Percentiles rank a stretch among this genome's conserved stretches.
phyloP scores from a whole-genome alignment of 768 basidiomycete genomes.

The Panaeolus cyanescens region DNA sequence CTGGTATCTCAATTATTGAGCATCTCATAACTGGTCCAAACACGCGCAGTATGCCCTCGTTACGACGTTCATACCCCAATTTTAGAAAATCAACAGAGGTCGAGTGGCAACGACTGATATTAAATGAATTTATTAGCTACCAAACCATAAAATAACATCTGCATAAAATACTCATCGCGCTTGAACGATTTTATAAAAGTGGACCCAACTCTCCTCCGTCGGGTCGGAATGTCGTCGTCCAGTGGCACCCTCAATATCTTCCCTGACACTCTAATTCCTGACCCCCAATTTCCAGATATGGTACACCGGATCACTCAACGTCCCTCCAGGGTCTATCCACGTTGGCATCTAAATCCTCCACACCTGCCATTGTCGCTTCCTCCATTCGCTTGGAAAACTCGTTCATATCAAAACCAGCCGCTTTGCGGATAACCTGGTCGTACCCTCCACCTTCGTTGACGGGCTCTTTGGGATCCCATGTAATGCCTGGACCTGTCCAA shows the following conservation, averaged over 20 bases:
- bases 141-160: not conserved
- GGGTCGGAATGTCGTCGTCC: too few relatives aligned
- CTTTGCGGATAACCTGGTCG: constrained; percentile 31
- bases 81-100: not conserved
- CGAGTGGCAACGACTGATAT: not conserved
- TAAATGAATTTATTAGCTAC: not conserved
- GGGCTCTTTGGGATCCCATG: constrained; percentile 49
- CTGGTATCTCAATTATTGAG: too few relatives aligned
- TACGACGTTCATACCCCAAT: too few relatives aligned
- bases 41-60: too few relatives aligned
- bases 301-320: constrained; percentile 30
- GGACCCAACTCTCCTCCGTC: too few relatives aligned
- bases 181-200: too few relatives aligned
- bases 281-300: too few relatives aligned
- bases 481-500: constrained; percentile 51
- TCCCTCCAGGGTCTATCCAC: constrained; percentile 44
- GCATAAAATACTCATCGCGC: not conserved
- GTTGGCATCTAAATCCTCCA: constrained; percentile 32
- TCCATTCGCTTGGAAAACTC: constrained; percentile 40
- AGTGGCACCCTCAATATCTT: not conserved
- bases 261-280: not conserved
- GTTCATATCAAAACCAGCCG: constrained; percentile 41
- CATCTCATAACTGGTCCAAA: too few relatives aligned
- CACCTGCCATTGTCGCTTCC: constrained; percentile 21
- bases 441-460: constrained; percentile 42